Evolutionary conservation across 441 rosid genomes (phyloP).

Genomic region (Cnidoscolus chayamansa): DNA sequence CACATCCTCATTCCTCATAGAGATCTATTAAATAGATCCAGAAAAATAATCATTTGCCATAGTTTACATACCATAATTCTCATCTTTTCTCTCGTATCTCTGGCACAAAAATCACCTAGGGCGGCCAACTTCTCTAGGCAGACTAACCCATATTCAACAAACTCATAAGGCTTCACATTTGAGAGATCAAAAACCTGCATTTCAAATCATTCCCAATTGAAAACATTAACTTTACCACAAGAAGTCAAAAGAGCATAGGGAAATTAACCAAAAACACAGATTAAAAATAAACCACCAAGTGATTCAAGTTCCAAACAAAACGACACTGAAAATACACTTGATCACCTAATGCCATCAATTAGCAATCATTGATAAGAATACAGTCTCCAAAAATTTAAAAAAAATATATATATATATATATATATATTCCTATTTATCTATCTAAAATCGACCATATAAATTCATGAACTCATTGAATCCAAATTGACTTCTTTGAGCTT

Average conservation of each 20-base stretch:
- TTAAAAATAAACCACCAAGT: too few species aligned
- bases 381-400: background rate
- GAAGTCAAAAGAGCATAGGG: background rate
- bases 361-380: background rate
- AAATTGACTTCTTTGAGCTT: background rate
- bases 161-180: conserved; percentile 77
- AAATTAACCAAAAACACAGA: background rate
- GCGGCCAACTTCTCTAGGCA: conserved; percentile 69
- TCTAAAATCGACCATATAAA: background rate
- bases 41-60: background rate
- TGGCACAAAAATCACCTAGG: conserved; percentile 69
- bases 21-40: background rate
- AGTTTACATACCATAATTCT: conserved; percentile 65
- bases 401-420: background rate
- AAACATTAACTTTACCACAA: background rate
- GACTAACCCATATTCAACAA: conserved; percentile 73
- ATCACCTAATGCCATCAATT: background rate
- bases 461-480: background rate
- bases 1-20: background rate
- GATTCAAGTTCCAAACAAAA: background rate
- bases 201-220: conserved; percentile 16
- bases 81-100: conserved; percentile 67
- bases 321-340: background rate
- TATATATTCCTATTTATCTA: background rate
- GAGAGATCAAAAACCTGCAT: conserved; percentile 74